Evolutionary conservation across 108 stramenopile genomes (phyloP), one percentile per base, ranked within the genome.

Genomic region (Cyclostephanos tholiformis): DNA sequence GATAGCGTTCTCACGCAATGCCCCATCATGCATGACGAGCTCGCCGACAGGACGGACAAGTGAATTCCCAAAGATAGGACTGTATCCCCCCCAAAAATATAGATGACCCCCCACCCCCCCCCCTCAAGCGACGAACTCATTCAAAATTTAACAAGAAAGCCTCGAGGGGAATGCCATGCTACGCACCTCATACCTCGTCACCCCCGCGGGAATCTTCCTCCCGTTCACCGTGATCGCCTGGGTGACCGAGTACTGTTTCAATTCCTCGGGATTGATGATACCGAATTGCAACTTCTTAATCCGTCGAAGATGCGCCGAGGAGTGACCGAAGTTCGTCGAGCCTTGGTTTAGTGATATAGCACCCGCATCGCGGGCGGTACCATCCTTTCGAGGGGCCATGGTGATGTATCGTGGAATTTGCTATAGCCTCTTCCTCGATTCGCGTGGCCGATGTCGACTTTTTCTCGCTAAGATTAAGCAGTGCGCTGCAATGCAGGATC

Each of bases 201-300:
- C 90, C 61, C 97, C 97, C 64, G 96, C 90, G 2, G 95, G 93
- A 68, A 98, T 92, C 64, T 91, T 92, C 36, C 91, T 80, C 19
- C 89, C 91, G 79, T 97, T 95, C 60, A 98, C 91, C 36, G 91
- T 96, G 53, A 91, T 85, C 61, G 92, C 92, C 79, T 97, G 97
- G 8, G 97, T 96, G 61, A 98, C 98, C 27, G 91, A 94, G 85
- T 92, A 92, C 80, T 95, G 93, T 19, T 91, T 83, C 84, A 97
- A 83, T 84, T 97, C 97, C 39, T 98, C 95, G 4, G 99, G 99
- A 86, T 95, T 90, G 49, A 97, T 85, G 43, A 99, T 89, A 29
- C 98, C 97, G 76, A 99, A 98, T 83, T 99, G 98, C 17, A 99
- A 83, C 78, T 95, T 96, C 76, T 94, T 91, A 67, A 99, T 88